These are phyloP conservation scores for Tetramitus jugosus DNA, from an alignment of 208 protist species.

Conservation along the genomic window DNA sequence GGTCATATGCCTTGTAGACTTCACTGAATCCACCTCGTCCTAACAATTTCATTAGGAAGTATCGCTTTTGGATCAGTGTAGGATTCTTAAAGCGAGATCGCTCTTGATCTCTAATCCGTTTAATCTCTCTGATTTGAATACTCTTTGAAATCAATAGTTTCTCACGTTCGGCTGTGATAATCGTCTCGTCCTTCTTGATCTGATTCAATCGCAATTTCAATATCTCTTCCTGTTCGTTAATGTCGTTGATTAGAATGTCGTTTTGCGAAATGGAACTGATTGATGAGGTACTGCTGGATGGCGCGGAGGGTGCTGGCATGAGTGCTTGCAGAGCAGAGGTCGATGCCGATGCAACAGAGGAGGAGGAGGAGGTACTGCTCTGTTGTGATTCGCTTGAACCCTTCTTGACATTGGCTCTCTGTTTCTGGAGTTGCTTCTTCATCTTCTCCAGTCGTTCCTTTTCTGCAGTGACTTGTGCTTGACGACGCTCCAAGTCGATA, in stretches of 20 bases:
- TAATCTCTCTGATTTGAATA: slow-evolving; percentile 18
- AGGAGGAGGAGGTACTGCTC: too few relatives aligned
- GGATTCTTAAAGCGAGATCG: slow-evolving; percentile 6
- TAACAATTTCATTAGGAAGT: slow-evolving; percentile 73
- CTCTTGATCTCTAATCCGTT: slow-evolving; percentile 18
- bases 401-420: not conserved
- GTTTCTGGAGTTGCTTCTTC: slow-evolving; percentile 15
- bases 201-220: not conserved
- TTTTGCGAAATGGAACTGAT: too few relatives aligned
- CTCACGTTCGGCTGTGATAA: not conserved
- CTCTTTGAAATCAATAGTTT: not conserved
- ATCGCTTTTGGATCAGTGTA: slow-evolving; percentile 35
- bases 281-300: too few relatives aligned
- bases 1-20: slow-evolving; percentile 84
- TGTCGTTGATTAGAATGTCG: slow-evolving; percentile 3
- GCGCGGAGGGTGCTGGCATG: too few relatives aligned
- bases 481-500: not conserved
- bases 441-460: not conserved
- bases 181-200: not conserved
- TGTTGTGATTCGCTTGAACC: not conserved
- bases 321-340: not conserved
- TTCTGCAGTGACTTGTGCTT: not conserved
- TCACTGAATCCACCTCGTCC: slow-evolving; percentile 88
- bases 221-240: slow-evolving; percentile 14
- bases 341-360: too few relatives aligned